Base-by-base conservation (phyloP, 2,329 filamentous ascomycete genomes). In the Trichoderma sp. region DNA sequence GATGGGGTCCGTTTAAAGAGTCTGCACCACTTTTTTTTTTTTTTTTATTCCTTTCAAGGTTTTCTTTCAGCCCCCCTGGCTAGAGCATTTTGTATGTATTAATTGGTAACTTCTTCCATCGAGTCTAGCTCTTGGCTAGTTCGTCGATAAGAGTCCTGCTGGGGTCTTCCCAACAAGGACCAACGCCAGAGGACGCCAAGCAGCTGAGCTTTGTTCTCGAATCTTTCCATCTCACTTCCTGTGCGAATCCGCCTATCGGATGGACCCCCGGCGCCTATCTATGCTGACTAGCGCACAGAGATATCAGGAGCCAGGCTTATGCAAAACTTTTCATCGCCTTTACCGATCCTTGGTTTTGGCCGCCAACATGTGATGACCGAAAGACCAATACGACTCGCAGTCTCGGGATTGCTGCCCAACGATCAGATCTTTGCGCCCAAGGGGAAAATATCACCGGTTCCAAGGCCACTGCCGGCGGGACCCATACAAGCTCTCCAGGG, bases 321-420 rank as follows among this genome's bases (percentile, higher is more conserved):
- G 64, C 63, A 66, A 58, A 49, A 66, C n/a, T 49, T 21, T 66
- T 43, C 64, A 29, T 67, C 64, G 64, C 64, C 13, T 57, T 37
- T 40, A 59, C 64, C 64, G 64, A 58, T 27, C 40, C 40, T 43
- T 59, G 37, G 21, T 10, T 16, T 19, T 43, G 10, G 53, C 33
- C 16, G 55, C 33, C 49, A 52, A 29, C 31, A 16, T 59, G 40
- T 31, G 62, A 37, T n/a, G 5, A 29, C n/a, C 43, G 40, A 29
- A 6, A 16, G 40, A n/a, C 16, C 40, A 27, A 5, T 29, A 37
- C 47, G 47, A 21, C 55, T 59, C 14, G 35, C 21, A 35, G 24
- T 56, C 49, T 67, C 33, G 21, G 19, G n/a, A 59, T 59, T 67
- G 64, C 40, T 67, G 55, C 64, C 64, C 52, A 67, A 67, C 64